Percentiles rank a stretch among this genome's conserved stretches.
phyloP scores from a whole-genome alignment of 208 protist genomes.

The Crithidia bombi region DNA sequence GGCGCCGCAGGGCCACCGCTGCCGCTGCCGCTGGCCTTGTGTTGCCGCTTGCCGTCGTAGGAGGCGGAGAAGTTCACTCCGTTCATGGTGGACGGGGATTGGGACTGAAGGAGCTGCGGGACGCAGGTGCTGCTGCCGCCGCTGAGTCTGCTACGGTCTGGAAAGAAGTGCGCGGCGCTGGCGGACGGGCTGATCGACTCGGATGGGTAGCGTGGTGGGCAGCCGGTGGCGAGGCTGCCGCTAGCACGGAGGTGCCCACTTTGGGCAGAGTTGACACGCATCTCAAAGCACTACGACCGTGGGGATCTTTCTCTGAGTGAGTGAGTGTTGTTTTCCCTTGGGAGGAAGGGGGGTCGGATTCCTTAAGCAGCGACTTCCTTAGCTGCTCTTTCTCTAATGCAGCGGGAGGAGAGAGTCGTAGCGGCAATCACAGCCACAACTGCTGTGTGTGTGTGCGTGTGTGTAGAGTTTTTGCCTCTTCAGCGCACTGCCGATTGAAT shows the following conservation, averaged over 20 bases:
- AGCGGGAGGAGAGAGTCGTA: no score
- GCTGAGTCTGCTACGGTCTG: not conserved
- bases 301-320: no score
- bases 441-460: no score
- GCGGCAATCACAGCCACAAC: no score
- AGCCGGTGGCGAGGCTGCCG: not conserved
- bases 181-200: not conserved
- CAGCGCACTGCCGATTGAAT: no score
- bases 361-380: no score
- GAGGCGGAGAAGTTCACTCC: not conserved
- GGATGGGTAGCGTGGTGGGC: conserved; percentile 10
- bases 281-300: not conserved
- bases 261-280: conserved; percentile 14
- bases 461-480: no score
- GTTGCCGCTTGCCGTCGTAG: conserved; percentile 15
- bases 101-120: not conserved
- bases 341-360: no score
- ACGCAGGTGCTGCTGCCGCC: not conserved
- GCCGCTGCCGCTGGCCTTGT: no score
- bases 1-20: not conserved
- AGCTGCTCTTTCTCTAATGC: no score
- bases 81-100: not conserved
- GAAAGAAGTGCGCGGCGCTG: not conserved
- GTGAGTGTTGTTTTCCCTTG: no score
- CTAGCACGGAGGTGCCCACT: not conserved